Percentiles rank a stretch among this genome's conserved stretches.
Evolutionary conservation across 805 yeast species (phyloP).

Genomic region (Wickerhamomyces chaumierensis): DNA sequence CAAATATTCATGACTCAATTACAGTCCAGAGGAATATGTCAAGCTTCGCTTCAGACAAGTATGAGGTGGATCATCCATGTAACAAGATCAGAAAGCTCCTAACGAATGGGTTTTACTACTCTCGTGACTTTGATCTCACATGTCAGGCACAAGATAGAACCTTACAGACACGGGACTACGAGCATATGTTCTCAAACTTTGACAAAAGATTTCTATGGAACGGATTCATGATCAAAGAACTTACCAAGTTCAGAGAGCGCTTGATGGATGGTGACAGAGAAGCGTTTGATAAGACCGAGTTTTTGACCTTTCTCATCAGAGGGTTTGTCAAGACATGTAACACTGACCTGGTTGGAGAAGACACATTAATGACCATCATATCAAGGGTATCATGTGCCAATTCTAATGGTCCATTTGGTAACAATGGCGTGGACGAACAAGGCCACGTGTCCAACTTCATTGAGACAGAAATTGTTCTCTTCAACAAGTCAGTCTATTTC

Average conservation of each 20-base stretch:
- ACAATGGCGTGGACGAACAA: constrained; percentile 83
- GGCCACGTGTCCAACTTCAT: constrained; percentile 89
- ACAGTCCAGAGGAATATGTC: constrained; percentile 14
- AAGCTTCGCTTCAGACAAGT: constrained; percentile 19
- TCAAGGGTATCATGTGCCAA: constrained; percentile 86
- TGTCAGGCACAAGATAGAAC: constrained; percentile 68
- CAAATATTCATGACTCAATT: constrained; percentile 37
- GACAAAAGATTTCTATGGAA: constrained; percentile 90
- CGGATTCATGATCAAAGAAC: constrained; percentile 67
- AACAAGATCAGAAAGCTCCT: constrained; percentile 61
- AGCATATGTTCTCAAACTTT: constrained; percentile 33
- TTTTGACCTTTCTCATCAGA: constrained; percentile 74
- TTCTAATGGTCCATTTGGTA: constrained; percentile 78
- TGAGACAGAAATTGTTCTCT: constrained; percentile 75
- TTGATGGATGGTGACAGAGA: constrained; percentile 47
- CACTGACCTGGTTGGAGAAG: constrained; percentile 17
- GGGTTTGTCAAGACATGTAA: constrained; percentile 77
- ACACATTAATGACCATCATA: constrained; percentile 52
- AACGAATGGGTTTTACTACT: constrained; percentile 79
- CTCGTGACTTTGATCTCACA: constrained; percentile 84
- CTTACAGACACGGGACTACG: constrained; percentile 24
- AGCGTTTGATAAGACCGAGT: constrained; percentile 53
- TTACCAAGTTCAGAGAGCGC: constrained; percentile 59
- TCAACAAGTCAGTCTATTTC: constrained; percentile 37
- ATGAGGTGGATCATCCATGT: constrained; percentile 63